phyloP scores from a whole-genome alignment of 2,329 filamentous ascomycete species.

The Botrytis byssoidea region DNA sequence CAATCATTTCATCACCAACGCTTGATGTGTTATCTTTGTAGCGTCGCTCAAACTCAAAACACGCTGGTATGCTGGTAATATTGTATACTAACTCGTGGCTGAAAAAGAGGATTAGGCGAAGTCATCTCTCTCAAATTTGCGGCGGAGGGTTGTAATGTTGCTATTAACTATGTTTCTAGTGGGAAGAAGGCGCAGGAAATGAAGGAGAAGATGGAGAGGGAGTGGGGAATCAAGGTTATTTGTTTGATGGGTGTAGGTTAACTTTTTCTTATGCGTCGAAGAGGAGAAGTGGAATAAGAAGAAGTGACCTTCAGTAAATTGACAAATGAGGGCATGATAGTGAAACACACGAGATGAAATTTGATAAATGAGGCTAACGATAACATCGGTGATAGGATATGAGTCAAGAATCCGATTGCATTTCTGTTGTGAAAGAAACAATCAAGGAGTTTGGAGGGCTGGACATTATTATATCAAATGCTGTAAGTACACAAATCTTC shows the following conservation, averaged over 20 bases:
- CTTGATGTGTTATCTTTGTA: neutral
- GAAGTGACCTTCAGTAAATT: neutral
- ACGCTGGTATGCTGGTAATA: neutral
- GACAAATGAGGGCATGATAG: neutral
- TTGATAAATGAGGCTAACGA: neutral
- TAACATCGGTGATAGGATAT: slow-evolving; percentile 48
- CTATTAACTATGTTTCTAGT: slow-evolving; percentile 63
- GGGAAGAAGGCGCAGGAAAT: slow-evolving; percentile 55
- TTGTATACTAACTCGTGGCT: neutral
- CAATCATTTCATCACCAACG: neutral
- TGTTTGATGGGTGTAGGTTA: slow-evolving; percentile 54
- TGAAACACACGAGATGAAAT: neutral
- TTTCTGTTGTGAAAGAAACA: slow-evolving; percentile 52
- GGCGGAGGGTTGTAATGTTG: slow-evolving; percentile 59
- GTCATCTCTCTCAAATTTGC: slow-evolving; percentile 61
- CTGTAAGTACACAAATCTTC: slow-evolving; percentile 44
- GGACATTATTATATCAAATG: slow-evolving; percentile 65
- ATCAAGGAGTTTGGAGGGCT: slow-evolving; percentile 58
- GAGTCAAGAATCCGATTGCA: slow-evolving; percentile 53
- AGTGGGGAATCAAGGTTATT: slow-evolving; percentile 53
- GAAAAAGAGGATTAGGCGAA: slow-evolving; percentile 59
- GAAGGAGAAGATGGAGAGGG: slow-evolving; percentile 48
- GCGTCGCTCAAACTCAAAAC: neutral
- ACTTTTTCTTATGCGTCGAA: neutral
- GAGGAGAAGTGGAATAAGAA: neutral